Base-by-base conservation (phyloP, 345 rosid species). In the Syzygium jambos region DNA sequence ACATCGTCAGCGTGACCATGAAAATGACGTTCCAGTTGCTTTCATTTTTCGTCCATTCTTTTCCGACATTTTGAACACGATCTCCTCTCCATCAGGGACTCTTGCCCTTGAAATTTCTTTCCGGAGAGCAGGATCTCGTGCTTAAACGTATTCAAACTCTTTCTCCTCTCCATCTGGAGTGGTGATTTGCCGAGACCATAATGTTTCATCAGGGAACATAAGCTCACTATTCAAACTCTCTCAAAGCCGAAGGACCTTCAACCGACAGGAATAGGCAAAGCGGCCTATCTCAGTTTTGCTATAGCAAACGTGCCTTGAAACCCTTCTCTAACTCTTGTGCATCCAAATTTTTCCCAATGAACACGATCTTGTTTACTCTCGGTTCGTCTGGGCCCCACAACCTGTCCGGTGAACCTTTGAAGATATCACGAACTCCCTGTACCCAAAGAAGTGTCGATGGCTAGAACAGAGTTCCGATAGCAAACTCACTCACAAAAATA, bases 371-470 rank as follows among this genome's bases (percentile, higher is more conserved):
- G 94, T 97, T 97, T 46, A 91, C 82, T 90, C 98, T 93, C 1
- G 91, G 88, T 91, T 95, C 99, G 16, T 94, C 96, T 30, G 87
- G 61, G 16, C 94, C 94, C 99, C 99, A 95, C 82, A 91, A 77
- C 86, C 96, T 92, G 88, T 96, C 99, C 1, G 99, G 99, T 30
- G 98, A 98, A 51, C 99, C 99, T 95, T 96, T 95, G 90, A 98
- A 98, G 87, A 98, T 94, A 91, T 95, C 99, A 85, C 95, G 98
- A 87, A 96, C 97, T 29, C 96, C 96, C 96, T 94, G 82, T 86
- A 49, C 53, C 38, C 56, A 57, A 63, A 34, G 56, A 43, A 52
- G 34, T 59, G 16, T 59, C 52, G n/a, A 65, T 27, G 63, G 46
- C 29, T 29, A 84, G 54, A 52, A 25, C 46, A 22, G 25, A 84